Evolutionary conservation across 2,329 filamentous ascomycete genomes (phyloP).

Genomic region (Neocatenulostroma microsporum): DNA sequence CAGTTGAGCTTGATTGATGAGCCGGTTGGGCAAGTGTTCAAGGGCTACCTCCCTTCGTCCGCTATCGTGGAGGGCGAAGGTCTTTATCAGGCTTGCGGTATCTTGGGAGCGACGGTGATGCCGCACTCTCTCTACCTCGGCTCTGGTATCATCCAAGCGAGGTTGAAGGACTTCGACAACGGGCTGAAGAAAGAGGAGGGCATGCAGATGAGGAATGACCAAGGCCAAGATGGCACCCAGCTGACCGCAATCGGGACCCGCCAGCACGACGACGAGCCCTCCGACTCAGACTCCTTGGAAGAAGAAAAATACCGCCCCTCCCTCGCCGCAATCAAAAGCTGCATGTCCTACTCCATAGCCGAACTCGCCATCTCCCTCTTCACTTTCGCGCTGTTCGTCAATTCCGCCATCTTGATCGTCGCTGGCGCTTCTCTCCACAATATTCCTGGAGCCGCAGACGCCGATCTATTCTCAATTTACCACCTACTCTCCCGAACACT

Average conservation of each 20-base stretch:
- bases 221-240: too few species aligned
- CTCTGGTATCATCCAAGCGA: conserved; percentile 60
- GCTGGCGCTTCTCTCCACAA: conserved; percentile 68
- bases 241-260: neutral
- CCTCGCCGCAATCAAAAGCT: conserved; percentile 32
- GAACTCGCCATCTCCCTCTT: conserved; percentile 35
- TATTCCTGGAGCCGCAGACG: conserved; percentile 50
- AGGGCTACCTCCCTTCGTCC: conserved; percentile 56
- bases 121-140: conserved; percentile 62
- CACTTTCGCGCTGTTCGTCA: conserved; percentile 38
- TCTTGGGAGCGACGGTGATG: conserved; percentile 69
- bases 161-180: conserved; percentile 57
- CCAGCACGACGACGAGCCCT: conserved; percentile 1
- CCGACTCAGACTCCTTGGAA: conserved; percentile 19
- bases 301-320: conserved; percentile 33
- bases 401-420: conserved; percentile 37
- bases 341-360: conserved; percentile 34
- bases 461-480: conserved; percentile 80
- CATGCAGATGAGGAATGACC: too few species aligned
- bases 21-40: conserved; percentile 52
- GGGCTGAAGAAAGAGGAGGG: conserved; percentile 1
- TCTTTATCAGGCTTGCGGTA: conserved; percentile 65
- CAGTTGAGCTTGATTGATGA: conserved; percentile 58
- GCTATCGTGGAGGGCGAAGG: conserved; percentile 52
- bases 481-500: conserved; percentile 60